Evolutionary conservation across 176 grass and related monocot species (phyloP), one percentile per base, ranked within the genome.

Genomic region (Melocanna baccifera): DNA sequence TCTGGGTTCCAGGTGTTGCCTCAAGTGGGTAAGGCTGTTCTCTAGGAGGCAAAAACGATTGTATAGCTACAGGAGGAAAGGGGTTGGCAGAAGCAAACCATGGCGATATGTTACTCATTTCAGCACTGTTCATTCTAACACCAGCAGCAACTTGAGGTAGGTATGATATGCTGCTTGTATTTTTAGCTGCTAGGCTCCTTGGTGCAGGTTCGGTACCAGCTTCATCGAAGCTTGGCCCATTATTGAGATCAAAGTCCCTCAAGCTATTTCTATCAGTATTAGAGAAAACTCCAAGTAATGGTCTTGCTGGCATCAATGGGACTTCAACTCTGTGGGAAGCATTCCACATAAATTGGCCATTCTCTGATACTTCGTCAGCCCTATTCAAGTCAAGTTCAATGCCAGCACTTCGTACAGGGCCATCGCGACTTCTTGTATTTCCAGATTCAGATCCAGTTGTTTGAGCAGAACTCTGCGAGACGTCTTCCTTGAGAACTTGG

Each of bases 321-420:
- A 85, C 73, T 37, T 87, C 92, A 45, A 82, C 42, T 62, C 87
- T 90, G 67, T 78, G 69, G 11, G 56, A 64, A 90, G 71, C 71
- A 48, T 82, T 90, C 12, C 58, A 45, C 41, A 85, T 53, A 80
- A 88, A 78, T 39, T 90, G 91, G 9, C 82, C 67, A 82, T 87
- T 91, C 55, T 93, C 94, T 16, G 63, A 52, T 69, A 72, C 77
- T 81, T 91, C 94, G 72, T 93, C 91, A 50, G 65, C 52, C 85
- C 87, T 90, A 84, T 97, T 97, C 82, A 97, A 64, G 78, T 97
- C 94, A 80, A 97, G 73, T 51, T 87, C 91, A 48, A 96, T 78
- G 48, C 91, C 87, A 85, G 84, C 77, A 57, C 67, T 69, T 22
- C 81, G 83, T 57, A 70, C 20, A 53, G 83, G 80, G 19, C 79